Evolutionary conservation across 768 basidiomycete genomes (phyloP).

Genomic region (Sistotremastrum suecicum): DNA sequence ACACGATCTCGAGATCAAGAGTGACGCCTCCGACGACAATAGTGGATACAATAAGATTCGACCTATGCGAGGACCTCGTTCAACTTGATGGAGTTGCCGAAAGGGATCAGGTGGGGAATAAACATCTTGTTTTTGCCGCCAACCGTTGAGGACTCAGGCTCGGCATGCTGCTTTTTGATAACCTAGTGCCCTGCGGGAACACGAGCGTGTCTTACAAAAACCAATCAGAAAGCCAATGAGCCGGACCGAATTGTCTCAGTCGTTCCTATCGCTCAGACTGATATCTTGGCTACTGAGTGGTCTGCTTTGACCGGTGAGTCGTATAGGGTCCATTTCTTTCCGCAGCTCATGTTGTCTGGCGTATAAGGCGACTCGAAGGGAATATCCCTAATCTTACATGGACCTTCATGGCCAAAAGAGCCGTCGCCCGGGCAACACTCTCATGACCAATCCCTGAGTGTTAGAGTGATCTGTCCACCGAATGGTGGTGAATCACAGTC

Average conservation of each 20-base stretch:
- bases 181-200: conserved; percentile 54
- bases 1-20: conserved; percentile 34
- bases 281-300: conserved; percentile 15
- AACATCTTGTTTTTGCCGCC: background rate
- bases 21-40: conserved; percentile 50
- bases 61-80: conserved; percentile 52
- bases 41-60: conserved; percentile 45
- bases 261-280: conserved; percentile 50
- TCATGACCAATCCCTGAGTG: conserved; percentile 41
- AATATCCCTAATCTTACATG: conserved; percentile 42
- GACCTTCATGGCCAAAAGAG: conserved; percentile 38
- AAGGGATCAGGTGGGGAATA: conserved; percentile 53
- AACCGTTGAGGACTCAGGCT: background rate
- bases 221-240: conserved; percentile 41
- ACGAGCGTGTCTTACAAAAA: conserved; percentile 58
- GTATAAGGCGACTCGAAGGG: conserved; percentile 23
- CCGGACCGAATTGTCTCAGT: conserved; percentile 54
- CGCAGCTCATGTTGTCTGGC: conserved; percentile 3
- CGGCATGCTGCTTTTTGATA: background rate
- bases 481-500: conserved; percentile 26
- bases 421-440: conserved; percentile 5
- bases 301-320: conserved; percentile 24
- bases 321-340: conserved; percentile 7
- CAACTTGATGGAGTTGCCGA: conserved; percentile 29
- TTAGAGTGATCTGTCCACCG: conserved; percentile 45